Evolutionary conservation across 139 green algal genomes (phyloP).

Genomic region (Coelastrella sp.): DNA sequence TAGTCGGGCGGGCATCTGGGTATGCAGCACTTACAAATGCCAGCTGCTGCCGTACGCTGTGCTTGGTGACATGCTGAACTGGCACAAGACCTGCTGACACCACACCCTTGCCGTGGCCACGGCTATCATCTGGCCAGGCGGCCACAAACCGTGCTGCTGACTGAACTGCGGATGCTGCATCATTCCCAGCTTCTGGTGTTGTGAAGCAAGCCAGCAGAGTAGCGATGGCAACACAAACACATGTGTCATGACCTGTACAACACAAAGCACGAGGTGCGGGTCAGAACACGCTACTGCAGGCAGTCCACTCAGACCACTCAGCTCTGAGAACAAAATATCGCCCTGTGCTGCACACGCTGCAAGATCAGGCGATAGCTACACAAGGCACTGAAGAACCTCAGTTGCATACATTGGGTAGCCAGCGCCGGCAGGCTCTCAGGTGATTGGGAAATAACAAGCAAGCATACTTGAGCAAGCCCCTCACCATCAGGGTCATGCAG

Average conservation of each 20-base stretch:
- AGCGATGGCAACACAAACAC: constrained; percentile 71
- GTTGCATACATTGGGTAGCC: too few relatives aligned
- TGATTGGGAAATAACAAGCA: too few relatives aligned
- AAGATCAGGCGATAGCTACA: not conserved
- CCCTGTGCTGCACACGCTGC: not conserved
- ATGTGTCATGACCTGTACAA: constrained; percentile 67
- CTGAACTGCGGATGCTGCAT: not conserved
- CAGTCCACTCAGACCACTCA: too few relatives aligned
- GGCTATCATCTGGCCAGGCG: not conserved
- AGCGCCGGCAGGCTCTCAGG: too few relatives aligned
- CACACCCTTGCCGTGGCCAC: not conserved
- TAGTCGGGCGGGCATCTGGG: constrained; percentile 65
- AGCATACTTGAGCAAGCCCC: not conserved
- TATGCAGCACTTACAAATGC: constrained; percentile 67
- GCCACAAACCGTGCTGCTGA: constrained; percentile 1
- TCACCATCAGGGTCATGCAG: constrained; percentile 60
- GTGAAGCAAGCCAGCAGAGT: constrained; percentile 72
- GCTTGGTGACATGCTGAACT: constrained; percentile 59
- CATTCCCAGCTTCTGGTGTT: constrained; percentile 3
- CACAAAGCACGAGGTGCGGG: not conserved
- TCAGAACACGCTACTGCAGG: too few relatives aligned
- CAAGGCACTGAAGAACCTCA: too few relatives aligned
- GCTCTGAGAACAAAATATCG: too few relatives aligned
- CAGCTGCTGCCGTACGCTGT: constrained; percentile 69
- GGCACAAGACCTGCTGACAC: not conserved